Conservation (phyloP, 495 filamentous ascomycete species). For the Penicillium cosmopolitanum region DNA sequence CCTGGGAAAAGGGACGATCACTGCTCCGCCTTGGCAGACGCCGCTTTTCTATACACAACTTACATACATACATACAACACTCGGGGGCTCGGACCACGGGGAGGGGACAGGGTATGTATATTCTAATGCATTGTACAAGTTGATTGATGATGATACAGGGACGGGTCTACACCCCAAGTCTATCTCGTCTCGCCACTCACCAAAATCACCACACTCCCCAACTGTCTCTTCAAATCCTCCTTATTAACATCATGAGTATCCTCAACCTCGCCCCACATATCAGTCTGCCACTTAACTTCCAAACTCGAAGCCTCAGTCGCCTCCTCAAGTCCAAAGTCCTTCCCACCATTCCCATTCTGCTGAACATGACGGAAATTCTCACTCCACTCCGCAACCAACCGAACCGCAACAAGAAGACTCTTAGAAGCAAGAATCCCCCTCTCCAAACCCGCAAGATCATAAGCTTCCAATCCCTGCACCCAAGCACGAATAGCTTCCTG, state of each 20-base stretch:
- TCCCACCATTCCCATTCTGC: slow-evolving; percentile 16
- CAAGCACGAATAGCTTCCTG: slow-evolving; percentile 76
- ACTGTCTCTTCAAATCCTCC: slow-evolving; percentile 85
- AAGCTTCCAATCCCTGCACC: slow-evolving; percentile 69
- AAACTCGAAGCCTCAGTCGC: slow-evolving; percentile 76
- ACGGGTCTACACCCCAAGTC: too few relatives aligned
- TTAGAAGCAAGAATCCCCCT: slow-evolving; percentile 81
- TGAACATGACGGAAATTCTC: slow-evolving; percentile 60
- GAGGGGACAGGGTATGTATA: not conserved
- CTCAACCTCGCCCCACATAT: slow-evolving; percentile 94
- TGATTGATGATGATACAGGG: not conserved
- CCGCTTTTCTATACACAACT: not conserved
- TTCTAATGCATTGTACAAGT: not conserved
- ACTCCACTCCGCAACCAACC: slow-evolving; percentile 88
- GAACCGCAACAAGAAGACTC: slow-evolving; percentile 75
- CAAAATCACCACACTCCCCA: slow-evolving; percentile 82
- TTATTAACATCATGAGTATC: slow-evolving; percentile 97
- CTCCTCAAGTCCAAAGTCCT: slow-evolving; percentile 58
- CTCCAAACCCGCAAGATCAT: slow-evolving; percentile 87
- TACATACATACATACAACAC: not conserved
- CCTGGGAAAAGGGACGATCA: slow-evolving; percentile 13
- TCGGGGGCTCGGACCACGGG: not conserved
- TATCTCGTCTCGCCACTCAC: slow-evolving; percentile 61
- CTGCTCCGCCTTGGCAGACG: slow-evolving; percentile 24
- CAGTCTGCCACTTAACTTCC: slow-evolving; percentile 90